Conservation (phyloP, 495 filamentous ascomycete species). For the Podospora australis region DNA sequence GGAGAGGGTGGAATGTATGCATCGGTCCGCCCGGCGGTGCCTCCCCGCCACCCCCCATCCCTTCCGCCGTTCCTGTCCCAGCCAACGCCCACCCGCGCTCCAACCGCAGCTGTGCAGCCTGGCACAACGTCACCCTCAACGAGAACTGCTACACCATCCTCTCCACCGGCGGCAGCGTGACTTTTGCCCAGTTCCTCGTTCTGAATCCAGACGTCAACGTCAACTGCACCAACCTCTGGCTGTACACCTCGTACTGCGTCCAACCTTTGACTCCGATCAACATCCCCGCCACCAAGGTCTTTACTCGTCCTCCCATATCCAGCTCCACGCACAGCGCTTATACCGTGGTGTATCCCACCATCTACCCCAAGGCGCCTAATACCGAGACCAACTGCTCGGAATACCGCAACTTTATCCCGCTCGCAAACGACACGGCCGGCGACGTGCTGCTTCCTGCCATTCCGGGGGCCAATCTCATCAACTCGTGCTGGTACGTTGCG, state of each 20-base stretch:
- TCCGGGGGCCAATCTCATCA: not conserved
- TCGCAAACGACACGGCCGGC: not conserved
- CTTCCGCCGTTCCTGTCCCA: not conserved
- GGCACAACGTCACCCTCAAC: too few species aligned
- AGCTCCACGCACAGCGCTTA: not conserved
- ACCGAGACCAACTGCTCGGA: not conserved
- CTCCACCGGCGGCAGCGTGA: too few species aligned
- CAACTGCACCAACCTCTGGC: constrained; percentile 28
- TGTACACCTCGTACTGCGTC: not conserved
- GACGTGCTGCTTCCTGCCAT: not conserved
- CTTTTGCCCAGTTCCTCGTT: too few species aligned
- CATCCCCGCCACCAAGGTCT: not conserved
- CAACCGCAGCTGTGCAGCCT: too few species aligned
- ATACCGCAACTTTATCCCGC: not conserved
- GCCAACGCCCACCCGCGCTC: too few species aligned
- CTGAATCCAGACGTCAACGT: constrained; percentile 23
- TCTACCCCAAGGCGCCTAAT: not conserved
- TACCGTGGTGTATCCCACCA: not conserved
- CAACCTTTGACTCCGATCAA: not conserved
- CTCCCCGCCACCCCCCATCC: not conserved
- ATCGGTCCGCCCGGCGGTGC: constrained; percentile 1
- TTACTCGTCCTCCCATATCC: not conserved
- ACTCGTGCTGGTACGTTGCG: not conserved
- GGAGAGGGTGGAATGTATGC: constrained; percentile 12
- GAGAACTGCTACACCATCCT: too few species aligned